These are phyloP conservation scores for Phlyctochytrium planicorne DNA, from an alignment of 192 early-diverging fungal genomes.

Conservation along the genomic window DNA sequence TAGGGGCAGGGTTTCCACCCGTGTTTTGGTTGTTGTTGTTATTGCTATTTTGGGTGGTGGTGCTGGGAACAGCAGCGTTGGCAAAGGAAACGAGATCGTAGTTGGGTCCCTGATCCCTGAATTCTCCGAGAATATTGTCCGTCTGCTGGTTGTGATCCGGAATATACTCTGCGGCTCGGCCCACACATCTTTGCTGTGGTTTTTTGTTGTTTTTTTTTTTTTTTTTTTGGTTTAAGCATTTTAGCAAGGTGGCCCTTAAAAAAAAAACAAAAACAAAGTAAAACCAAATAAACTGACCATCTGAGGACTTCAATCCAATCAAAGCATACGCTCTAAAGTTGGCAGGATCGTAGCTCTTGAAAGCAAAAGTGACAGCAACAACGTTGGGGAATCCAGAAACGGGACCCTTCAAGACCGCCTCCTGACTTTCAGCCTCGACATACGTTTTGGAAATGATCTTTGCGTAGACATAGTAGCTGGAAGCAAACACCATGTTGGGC, in stretches of 20 bases:
- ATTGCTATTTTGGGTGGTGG: not conserved
- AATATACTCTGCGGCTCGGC: not conserved
- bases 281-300: not conserved
- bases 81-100: not conserved
- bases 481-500: not conserved
- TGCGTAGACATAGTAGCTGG: slow-evolving; percentile 2
- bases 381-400: not conserved
- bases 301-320: not conserved
- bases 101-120: not conserved
- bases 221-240: too few relatives aligned
- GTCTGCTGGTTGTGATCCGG: not conserved
- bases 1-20: not conserved
- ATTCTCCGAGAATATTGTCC: not conserved
- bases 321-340: not conserved
- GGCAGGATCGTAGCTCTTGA: not conserved
- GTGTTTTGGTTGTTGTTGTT: not conserved
- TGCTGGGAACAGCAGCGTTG: not conserved
- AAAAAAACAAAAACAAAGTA: not conserved
- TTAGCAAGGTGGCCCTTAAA: too few relatives aligned
- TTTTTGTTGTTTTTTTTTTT: too few relatives aligned
- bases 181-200: not conserved
- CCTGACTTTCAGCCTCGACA: not conserved
- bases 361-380: not conserved
- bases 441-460: not conserved
- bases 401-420: not conserved